Percentiles rank a stretch among this genome's conserved stretches.
These are phyloP conservation scores for Cylindrotheca fusiformis DNA, from an alignment of 108 stramenopile genomes.

Conservation along the genomic window DNA sequence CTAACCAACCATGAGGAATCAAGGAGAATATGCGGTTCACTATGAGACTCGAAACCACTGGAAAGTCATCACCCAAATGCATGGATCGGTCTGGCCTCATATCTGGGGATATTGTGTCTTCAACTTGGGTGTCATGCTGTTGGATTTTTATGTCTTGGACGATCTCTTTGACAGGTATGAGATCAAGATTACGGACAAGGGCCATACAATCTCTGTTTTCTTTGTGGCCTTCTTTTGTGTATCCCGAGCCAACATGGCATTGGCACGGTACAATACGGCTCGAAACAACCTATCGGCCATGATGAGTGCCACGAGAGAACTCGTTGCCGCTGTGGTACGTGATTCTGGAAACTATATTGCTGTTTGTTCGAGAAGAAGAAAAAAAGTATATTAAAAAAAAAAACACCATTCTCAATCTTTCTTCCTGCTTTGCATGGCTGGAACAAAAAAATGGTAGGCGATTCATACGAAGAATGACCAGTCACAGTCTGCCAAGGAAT, in stretches of 20 bases:
- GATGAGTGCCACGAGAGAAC: background rate
- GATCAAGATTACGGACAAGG: slow-evolving; percentile 19
- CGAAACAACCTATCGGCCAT: slow-evolving; percentile 8
- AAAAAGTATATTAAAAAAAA: too few relatives aligned
- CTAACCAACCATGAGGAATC: background rate
- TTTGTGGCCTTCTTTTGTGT: slow-evolving; percentile 43
- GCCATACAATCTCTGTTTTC: slow-evolving; percentile 31
- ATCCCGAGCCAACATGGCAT: slow-evolving; percentile 24
- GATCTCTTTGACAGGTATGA: background rate
- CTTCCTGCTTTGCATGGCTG: too few relatives aligned
- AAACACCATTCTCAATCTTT: too few relatives aligned
- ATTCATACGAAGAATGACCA: background rate
- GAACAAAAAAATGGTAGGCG: background rate
- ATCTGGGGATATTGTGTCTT: background rate
- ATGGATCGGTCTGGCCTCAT: background rate
- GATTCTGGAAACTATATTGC: too few relatives aligned
- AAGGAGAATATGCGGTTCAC: background rate
- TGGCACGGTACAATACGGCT: slow-evolving; percentile 27
- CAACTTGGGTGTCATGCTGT: background rate
- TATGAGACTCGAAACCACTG: background rate
- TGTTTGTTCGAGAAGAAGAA: too few relatives aligned
- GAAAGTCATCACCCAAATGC: background rate
- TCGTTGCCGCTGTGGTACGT: background rate
- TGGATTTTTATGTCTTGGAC: background rate
- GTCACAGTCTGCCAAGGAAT: slow-evolving; percentile 22